Base-by-base conservation (phyloP, 768 basidiomycete species). In the Coprinopsis sp. region DNA sequence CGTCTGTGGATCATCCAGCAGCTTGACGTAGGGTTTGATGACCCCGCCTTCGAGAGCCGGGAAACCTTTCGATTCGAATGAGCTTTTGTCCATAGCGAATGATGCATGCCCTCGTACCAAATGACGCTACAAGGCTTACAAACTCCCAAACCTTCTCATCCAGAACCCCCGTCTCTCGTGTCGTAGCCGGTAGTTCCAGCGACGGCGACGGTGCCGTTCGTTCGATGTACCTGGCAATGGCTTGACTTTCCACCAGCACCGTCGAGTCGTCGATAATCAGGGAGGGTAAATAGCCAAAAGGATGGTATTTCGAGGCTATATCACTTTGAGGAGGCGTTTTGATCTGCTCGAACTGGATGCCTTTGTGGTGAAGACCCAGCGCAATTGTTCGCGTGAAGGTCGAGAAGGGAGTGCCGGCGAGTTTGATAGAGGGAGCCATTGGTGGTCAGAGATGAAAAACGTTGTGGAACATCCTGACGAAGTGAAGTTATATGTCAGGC, bases 141-240 rank as follows among this genome's bases (percentile, higher is more conserved):
- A 63, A 53, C 41, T 67, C 65, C 64, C 64, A 67, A 58, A 67
- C 62, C 43, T 61, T 63, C 49, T 67, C 65, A 36, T 58, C 58
- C 7, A 64, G 38, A 2, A 50, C 33, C 6, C 50, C 53, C 2
- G 37, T 30, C 18, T 54, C 49, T 5, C 54, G 54, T 6, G 54
- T 22, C 14, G 48, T 37, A 3, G 22, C 18, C 2, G 24, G 10
- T 13, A 59, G 42, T 23, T 62, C 58, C 19, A 67, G 50, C 2
- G 58, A 58, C 1, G 65, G 65, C 21, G 55, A 54, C 0, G 64
- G 63, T 1, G 57, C 58, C 4, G 61, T 46, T 22, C 65, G 50
- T 48, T 67, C 65, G 27, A 65, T 58, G 50, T 58, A 67, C 22
- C 61, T 51, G 2, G 56, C 56, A 22, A 67, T 67, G 2, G 64